Evolutionary conservation across 1,139 yeast genomes (phyloP).

Genomic region (Candida mesenterica): DNA sequence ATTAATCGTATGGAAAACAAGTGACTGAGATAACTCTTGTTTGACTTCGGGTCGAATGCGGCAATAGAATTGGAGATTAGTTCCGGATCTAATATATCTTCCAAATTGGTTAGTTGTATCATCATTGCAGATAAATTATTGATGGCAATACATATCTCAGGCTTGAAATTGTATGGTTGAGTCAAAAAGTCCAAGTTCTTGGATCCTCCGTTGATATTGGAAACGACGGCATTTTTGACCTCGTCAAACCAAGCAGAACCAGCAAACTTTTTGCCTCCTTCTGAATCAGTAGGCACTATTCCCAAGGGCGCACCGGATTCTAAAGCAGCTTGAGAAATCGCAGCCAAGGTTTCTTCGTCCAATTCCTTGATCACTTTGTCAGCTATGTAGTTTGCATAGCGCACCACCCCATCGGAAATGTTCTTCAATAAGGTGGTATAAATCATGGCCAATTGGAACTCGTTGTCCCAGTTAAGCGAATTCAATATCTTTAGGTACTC

Average conservation of each 20-base stretch:
- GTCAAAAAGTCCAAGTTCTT: conserved; percentile 37
- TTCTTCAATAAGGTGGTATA: conserved; percentile 59
- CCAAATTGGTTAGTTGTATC: conserved; percentile 57
- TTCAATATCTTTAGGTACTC: conserved; percentile 55
- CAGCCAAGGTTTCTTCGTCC: conserved; percentile 28
- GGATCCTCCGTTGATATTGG: conserved; percentile 40
- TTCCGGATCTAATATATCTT: conserved; percentile 63
- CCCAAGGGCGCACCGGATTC: conserved; percentile 11
- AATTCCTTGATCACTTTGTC: conserved; percentile 50
- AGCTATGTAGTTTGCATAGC: conserved; percentile 51
- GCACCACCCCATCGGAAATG: conserved; percentile 58
- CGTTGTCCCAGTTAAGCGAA: conserved; percentile 62
- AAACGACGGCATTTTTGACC: conserved; percentile 44
- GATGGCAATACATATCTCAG: conserved; percentile 70
- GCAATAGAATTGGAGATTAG: conserved; percentile 48
- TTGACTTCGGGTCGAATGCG: conserved; percentile 28
- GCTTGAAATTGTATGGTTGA: conserved; percentile 59
- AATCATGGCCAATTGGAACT: conserved; percentile 57
- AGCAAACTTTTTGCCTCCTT: conserved; percentile 24
- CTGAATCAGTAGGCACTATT: conserved; percentile 22
- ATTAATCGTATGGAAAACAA: conserved; percentile 66
- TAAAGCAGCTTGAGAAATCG: not conserved
- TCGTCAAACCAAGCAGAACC: conserved; percentile 42
- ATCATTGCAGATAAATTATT: conserved; percentile 68
- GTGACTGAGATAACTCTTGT: conserved; percentile 43